Base-by-base conservation (phyloP, 1,284 basidiomycete species). In the Cerrena zonata region DNA sequence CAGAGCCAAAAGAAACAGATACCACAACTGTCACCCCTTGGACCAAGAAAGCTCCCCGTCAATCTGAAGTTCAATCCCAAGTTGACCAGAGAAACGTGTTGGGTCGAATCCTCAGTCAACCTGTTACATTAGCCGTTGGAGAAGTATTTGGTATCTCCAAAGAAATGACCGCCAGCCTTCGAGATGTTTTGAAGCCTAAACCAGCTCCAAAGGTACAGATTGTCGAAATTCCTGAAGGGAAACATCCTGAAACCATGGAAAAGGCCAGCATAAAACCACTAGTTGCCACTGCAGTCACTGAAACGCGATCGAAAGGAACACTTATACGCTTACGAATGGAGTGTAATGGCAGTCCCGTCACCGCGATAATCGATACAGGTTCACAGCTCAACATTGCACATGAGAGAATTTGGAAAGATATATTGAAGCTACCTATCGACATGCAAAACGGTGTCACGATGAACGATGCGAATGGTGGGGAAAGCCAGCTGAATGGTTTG, bases 401-500 rank as follows among this genome's bases (percentile, higher is more conserved):
- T 4, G 22, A 51, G 23, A 43, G 44, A 2, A 30, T 49, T 4
- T 49, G 39, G 23, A 10, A 49, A 4, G 25, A 47, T 13, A 21
- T 10, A 2, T 37, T 51, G 5, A n/a, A 40, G 13, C 10, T 50
- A 30, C 58, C 59, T 2, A 42, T 63, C 5, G 58, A 64, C 45
- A 38, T 50, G 15, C 23, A 34, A 5, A 19, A 44, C 0, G 25
- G n/a, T 18, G 50, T 58, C 11, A 49, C 36, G 2, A 60, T 65
- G 52, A 57, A 56, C 36, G 61, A 64, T 48, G 61, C 58, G 0
- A 63, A 59, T 50, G 63, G 64, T 7, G 58, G 53, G 1, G 44
- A 53, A 47, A 56, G 55, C 4, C 34, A 40, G 37, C 44, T 62
- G 5, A 46, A 45, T 22, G 62, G 61, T 25, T 40, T 54, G 18